Conservation (phyloP, 352 stramenopile genomes). For the Globisporangium mamillatum region DNA sequence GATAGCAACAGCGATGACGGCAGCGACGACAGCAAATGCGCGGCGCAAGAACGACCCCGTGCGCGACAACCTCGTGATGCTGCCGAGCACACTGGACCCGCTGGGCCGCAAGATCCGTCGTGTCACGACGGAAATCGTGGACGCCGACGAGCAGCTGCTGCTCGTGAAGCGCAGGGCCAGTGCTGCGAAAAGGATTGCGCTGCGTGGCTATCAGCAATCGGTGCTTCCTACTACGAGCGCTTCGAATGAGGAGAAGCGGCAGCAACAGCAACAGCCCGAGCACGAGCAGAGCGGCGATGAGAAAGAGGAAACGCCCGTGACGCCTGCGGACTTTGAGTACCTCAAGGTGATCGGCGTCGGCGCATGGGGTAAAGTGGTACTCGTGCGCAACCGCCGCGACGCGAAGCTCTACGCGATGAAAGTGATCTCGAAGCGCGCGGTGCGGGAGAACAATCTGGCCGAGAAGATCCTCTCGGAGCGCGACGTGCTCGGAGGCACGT, state of each 20-base stretch:
- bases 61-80: conserved; percentile 42
- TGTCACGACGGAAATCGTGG: conserved; percentile 45
- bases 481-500: conserved; percentile 69
- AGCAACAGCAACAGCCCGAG: background rate
- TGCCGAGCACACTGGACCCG: conserved; percentile 53
- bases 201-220: conserved; percentile 32
- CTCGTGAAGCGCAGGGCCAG: conserved; percentile 52
- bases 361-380: conserved; percentile 80
- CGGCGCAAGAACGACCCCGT: conserved; percentile 11
- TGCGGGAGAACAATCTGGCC: conserved; percentile 49
- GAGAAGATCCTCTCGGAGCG: conserved; percentile 70
- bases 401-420: conserved; percentile 80
- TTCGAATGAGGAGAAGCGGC: background rate
- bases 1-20: background rate
- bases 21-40: background rate
- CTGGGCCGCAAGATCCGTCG: conserved; percentile 48
- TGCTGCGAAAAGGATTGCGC: conserved; percentile 80
- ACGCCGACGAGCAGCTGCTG: conserved; percentile 49
- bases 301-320: conserved; percentile 20
- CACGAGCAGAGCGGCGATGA: background rate
- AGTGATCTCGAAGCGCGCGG: conserved; percentile 52
- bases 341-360: conserved; percentile 89
- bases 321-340: conserved; percentile 72
- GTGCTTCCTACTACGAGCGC: background rate
- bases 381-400: conserved; percentile 60